Base-by-base conservation (phyloP, 352 stramenopile species). In the Globisporangium emineosum region DNA sequence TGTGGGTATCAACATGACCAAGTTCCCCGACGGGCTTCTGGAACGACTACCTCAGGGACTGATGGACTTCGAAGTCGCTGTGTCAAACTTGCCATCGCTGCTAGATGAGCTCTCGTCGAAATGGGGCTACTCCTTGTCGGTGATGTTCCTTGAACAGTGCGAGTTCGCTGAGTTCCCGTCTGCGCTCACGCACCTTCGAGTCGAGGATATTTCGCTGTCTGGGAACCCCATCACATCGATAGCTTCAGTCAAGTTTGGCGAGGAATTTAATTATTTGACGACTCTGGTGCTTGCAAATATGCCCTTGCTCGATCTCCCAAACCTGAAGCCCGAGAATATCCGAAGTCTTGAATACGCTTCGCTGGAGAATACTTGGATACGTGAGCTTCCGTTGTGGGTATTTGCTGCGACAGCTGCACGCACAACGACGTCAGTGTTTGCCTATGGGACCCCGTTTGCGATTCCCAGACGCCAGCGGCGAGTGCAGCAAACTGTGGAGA, bases 1-100 rank as follows among this genome's bases (percentile, higher is more conserved):
- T 10, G 55, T 55, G 5, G 32, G 52, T 19, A 47, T 25, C 55
- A 67, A 62, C 50, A 61, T 72, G 52, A 60, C 43, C 17, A 27
- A 27, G 15, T 43, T 73, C 23, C 67, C 67, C 5, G 35, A 65
- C 12, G 63, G 63, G 19, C 52, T 67, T 10, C 30, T 61, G 2
- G 5, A 25, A 17, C 32, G 52, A 13, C 13, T 58, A 29, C 62
- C 62, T 12, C 30, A 32, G 4, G 53, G n/a, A 8, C 7, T 59
- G 3, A 8, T 59, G 19, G 53, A 33, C 32, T 32, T 59, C 32
- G 13, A 59, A 23, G 21, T 60, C 30, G 33, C 12, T 9, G 15
- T 60, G 6, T 60, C 21, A 4, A 50, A 50, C n/a, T 10, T 60
- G 7, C 25, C 54, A 17, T 3, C 21, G 33, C 21, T 60, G n/a